Percentiles rank a stretch among this genome's conserved stretches.
Conservation (phyloP, 345 rosid genomes). For the Eucalyptus curtisii region DNA sequence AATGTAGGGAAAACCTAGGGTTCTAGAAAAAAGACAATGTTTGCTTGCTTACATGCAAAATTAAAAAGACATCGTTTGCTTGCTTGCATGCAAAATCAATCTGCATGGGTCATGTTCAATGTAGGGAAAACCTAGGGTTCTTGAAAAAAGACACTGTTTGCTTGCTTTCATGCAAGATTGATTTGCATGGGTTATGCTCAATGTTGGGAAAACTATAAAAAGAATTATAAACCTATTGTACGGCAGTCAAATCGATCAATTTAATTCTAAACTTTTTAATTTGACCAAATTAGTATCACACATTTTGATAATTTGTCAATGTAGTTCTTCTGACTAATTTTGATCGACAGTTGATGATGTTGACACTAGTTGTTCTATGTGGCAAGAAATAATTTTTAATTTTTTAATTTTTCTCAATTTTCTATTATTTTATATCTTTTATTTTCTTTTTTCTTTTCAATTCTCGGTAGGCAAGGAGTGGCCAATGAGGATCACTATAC, state of each 20-base stretch:
- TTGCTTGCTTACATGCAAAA: not conserved
- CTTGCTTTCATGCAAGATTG: not conserved
- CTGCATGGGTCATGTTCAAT: too few relatives aligned
- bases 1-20: not conserved
- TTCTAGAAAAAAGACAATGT: not conserved
- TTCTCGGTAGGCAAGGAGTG: accelerated
- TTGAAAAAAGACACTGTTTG: not conserved
- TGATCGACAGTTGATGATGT: accelerated
- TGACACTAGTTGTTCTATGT: accelerated
- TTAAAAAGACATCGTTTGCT: not conserved
- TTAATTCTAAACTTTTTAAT: not conserved
- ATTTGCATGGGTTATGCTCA: not conserved
- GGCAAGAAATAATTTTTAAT: not conserved
- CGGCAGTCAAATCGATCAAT: accelerated
- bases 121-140: not conserved
- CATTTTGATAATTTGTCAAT: accelerated
- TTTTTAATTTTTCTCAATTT: not conserved
- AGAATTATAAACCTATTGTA: not conserved
- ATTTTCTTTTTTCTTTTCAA: not conserved
- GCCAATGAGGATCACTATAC: not conserved
- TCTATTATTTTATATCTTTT: not conserved
- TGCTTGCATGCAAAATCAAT: not conserved
- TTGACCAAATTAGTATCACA: not conserved
- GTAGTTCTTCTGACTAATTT: not conserved
- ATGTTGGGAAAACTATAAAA: not conserved